Percentiles rank a stretch among this genome's conserved stretches.
These are phyloP conservation scores for Penicillium desertorum DNA, from an alignment of 495 filamentous ascomycete genomes.

Conservation along the genomic window DNA sequence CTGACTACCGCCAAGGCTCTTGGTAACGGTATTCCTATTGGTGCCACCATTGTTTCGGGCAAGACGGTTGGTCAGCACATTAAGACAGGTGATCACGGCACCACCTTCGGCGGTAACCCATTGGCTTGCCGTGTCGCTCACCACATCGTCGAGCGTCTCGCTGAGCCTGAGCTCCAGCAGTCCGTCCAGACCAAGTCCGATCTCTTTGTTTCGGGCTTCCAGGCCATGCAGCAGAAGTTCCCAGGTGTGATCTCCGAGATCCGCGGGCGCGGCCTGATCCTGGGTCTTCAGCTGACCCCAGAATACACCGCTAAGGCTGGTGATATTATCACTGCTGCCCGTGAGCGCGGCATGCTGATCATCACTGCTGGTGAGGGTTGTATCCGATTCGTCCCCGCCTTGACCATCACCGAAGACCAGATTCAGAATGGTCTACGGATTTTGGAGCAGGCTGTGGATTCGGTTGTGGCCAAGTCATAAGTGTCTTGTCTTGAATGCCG, in stretches of 20 bases:
- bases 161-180: slow-evolving; percentile 61
- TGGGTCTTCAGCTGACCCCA: slow-evolving; percentile 76
- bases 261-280: slow-evolving; percentile 77
- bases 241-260: slow-evolving; percentile 74
- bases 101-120: slow-evolving; percentile 96
- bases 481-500: slow-evolving; percentile 17
- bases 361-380: slow-evolving; percentile 92
- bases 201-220: slow-evolving; percentile 64
- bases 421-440: slow-evolving; percentile 73
- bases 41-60: slow-evolving; percentile 78
- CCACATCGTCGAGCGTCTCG: slow-evolving; percentile 73
- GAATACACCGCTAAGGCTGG: slow-evolving; percentile 59
- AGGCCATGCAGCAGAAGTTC: slow-evolving; percentile 60
- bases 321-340: slow-evolving; percentile 73
- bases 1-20: slow-evolving; percentile 93
- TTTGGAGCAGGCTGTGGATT: slow-evolving; percentile 72
- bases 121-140: slow-evolving; percentile 81
- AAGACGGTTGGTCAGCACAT: slow-evolving; percentile 77
- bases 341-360: slow-evolving; percentile 84
- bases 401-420: slow-evolving; percentile 74
- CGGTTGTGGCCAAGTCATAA: slow-evolving; percentile 33
- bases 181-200: slow-evolving; percentile 63
- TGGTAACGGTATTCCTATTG: slow-evolving; percentile 94
- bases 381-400: slow-evolving; percentile 78
- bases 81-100: slow-evolving; percentile 90